Base-by-base conservation (phyloP, 2,329 filamentous ascomycete species). In the Chrysoporthe cubensis region DNA sequence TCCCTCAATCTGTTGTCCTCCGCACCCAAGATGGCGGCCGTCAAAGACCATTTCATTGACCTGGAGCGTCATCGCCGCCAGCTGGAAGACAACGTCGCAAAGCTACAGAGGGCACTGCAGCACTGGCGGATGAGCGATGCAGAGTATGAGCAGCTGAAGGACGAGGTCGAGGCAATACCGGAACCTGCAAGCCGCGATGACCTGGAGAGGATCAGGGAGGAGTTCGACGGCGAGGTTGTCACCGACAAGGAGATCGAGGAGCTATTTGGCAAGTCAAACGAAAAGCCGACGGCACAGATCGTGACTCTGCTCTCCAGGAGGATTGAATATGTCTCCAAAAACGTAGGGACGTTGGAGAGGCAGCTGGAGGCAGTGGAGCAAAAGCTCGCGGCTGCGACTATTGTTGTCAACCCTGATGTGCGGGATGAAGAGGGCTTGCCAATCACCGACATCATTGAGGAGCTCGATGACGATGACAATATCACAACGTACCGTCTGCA, bases 41-140 rank as follows among this genome's bases (percentile, higher is more conserved):
- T 74, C 62, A 80, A 78, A 71, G 83, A 87, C 72, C 84, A 84
- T 65, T 84, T 94, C 62, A 81, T 87, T 57, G 86, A 90, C 74
- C 85, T 97, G 54, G 93, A 97, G 78, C 87, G 86, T 70, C 92
- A 95, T 75, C 87, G 92, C 18, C 82, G 86, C 72, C 85, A 89
- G 69, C 88, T 98, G 8, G 92, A 97, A 78, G 86, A 88, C 48
- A 93, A 90, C 71, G 86, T 97, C 59, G 81, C 84, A 62, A 88
- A 93, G 76, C 86, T 98, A 26, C 88, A 88, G 66, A 88, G 91
- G 74, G 90, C 91, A 7, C 84, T 98, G 64, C 88, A 89, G 70
- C 91, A 97, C 80, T 99, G 95, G 95, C 91, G 92, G 71, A 90
- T 90, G 65, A 96, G 92, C 87, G 94, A 97, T 77, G 88, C 91